Evolutionary conservation across 345 rosid species (phyloP).

Genomic region (Rhizophora mangle): DNA sequence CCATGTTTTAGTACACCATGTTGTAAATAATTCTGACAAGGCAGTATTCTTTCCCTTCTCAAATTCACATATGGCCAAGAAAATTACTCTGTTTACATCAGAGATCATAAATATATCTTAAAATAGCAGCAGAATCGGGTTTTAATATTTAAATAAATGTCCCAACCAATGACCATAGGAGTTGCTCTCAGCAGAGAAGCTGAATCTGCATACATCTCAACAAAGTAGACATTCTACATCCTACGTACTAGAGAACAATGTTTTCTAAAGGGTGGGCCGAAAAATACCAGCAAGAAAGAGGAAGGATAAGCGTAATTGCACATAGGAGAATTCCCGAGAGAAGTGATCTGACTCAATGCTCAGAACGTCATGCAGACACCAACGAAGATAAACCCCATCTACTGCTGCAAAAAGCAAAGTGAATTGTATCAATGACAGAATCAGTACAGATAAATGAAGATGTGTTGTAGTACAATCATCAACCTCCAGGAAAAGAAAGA

Average conservation of each 20-base stretch:
- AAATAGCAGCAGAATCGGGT: not conserved
- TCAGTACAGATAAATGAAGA: not conserved
- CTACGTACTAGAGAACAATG: too few relatives aligned
- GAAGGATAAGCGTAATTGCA: not conserved
- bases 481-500: too few relatives aligned
- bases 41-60: not conserved
- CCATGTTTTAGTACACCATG: too few relatives aligned
- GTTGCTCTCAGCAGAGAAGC: not conserved
- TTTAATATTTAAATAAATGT: not conserved
- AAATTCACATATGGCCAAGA: not conserved
- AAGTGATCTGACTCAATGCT: not conserved
- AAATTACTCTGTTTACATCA: not conserved
- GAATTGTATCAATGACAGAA: slow-evolving; percentile 7
- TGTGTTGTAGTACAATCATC: not conserved
- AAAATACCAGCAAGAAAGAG: not conserved
- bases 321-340: not conserved
- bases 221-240: not conserved
- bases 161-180: not conserved
- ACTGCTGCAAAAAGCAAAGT: slow-evolving; percentile 19
- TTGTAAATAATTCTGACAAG: not conserved
- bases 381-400: not conserved
- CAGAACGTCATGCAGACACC: not conserved
- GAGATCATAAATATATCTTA: not conserved
- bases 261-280: not conserved
- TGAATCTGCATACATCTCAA: not conserved